Evolutionary conservation across 106 monocot species (phyloP).

Genomic region (Narthecium ossifragum): DNA sequence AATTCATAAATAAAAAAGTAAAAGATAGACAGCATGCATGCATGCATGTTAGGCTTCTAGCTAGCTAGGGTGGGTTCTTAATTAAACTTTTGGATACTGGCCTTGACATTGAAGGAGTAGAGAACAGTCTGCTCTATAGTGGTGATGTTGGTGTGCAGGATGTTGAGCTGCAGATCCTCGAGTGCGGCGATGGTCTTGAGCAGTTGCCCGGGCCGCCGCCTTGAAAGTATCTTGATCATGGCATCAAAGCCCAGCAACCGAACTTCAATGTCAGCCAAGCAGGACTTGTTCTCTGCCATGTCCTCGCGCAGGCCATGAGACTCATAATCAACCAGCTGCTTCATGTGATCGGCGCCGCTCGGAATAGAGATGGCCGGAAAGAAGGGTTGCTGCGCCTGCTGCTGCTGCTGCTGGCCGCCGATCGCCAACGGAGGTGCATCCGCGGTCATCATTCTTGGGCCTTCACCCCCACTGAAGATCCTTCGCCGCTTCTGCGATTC

Average conservation of each 20-base stretch:
- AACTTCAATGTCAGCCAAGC: conserved; percentile 71
- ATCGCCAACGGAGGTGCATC: conserved; percentile 5
- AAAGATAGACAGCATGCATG: no score
- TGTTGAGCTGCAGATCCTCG: conserved; percentile 70
- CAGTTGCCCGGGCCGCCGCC: conserved; percentile 57
- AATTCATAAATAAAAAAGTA: no score
- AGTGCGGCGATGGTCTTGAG: conserved; percentile 62
- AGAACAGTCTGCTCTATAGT: conserved; percentile 91
- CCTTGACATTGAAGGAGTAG: conserved; percentile 93
- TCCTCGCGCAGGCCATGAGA: conserved; percentile 41
- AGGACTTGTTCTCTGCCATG: conserved; percentile 63
- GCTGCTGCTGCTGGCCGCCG: conserved; percentile 7
- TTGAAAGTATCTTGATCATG: conserved; percentile 73
- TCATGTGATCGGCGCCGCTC: conserved; percentile 15
- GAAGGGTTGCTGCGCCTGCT: conserved; percentile 5
- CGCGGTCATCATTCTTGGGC: not conserved
- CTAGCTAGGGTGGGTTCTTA: not conserved
- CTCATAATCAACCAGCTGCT: conserved; percentile 8
- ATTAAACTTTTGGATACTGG: not conserved
- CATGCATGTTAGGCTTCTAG: not conserved
- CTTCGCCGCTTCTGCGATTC: conserved; percentile 82
- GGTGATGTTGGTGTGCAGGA: conserved; percentile 79
- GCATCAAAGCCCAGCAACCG: conserved; percentile 52
- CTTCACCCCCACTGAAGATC: conserved; percentile 23
- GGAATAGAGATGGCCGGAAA: conserved; percentile 12